Base-by-base conservation (phyloP, 2,329 filamentous ascomycete species). In the Coniochaeta sp. region DNA sequence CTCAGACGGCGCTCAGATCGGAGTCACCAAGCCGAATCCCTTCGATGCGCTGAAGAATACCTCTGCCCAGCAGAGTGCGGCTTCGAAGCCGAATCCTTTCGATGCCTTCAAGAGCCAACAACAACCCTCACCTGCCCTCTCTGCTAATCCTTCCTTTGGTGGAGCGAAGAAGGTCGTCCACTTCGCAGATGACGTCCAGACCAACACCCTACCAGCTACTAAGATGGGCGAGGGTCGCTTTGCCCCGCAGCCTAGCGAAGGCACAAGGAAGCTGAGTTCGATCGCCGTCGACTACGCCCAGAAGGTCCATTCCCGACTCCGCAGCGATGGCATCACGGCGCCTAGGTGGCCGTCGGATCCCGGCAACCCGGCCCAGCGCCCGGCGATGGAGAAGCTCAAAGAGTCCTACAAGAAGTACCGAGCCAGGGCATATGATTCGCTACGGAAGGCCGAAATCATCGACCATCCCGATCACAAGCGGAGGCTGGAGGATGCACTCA, bases 391-490 rank as follows among this genome's bases (percentile, higher is more conserved):
- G 59, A 75, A 72, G 58, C 81, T 86, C 61, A 78, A 83, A 52
- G 80, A 83, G 57, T 72, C 77, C 19, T 83, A 82, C 68, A 85
- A 84, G 63, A 73, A 72, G 12, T 88, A 87, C 64, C 79, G 85
- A 60, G 77, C 77, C 59, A 80, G 78, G 62, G 84, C 81, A 8
- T 81, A 86, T 57, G 75, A 76, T 16, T 82, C 81, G 4, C 72
- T 89, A 47, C 84, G 86, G 60, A 81, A 79, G 62, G 83, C 80
- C 16, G 82, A 81, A 12, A 73, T 87, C 8, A 84, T 89, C 60
- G 86, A 89, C 69, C 84, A 89, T 64, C 86, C 86, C 2, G 81
- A 86, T 34, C 82, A 85, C 66, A 81, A 81, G 60, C 85, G 86
- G 67, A 80, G 78, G 19, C 76, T 89, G 8, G 79, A 83, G 61